Evolutionary conservation across 148 eudicot genomes (phyloP).

Genomic region (Nepenthes gracilis): DNA sequence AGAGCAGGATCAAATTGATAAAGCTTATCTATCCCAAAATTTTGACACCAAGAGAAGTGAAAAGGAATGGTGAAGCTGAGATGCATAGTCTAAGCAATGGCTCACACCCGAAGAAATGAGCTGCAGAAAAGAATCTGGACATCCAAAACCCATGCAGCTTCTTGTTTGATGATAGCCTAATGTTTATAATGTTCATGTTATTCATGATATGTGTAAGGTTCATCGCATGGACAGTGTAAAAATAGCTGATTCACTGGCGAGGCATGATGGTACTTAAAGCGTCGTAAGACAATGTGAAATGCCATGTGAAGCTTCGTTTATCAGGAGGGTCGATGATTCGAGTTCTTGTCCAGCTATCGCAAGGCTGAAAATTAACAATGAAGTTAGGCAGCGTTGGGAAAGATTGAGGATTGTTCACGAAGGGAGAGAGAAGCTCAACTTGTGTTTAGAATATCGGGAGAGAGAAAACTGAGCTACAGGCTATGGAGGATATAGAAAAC

Average conservation of each 20-base stretch:
- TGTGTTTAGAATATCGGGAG: conserved; percentile 43
- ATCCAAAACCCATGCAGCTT: conserved; percentile 5
- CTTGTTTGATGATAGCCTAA: conserved; percentile 18
- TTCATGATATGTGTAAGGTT: conserved; percentile 22
- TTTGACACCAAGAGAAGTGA: too few species aligned
- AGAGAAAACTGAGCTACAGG: conserved; percentile 49
- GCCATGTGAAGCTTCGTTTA: conserved; percentile 15
- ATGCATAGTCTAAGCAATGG: too few species aligned
- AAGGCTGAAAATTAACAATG: conserved; percentile 56
- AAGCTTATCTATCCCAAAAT: too few species aligned
- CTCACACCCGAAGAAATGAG: conserved; percentile 1
- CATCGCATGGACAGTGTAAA: conserved; percentile 6
- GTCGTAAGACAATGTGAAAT: conserved; percentile 6
- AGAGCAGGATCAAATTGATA: too few species aligned
- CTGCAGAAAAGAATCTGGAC: conserved; percentile 8
- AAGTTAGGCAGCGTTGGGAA: conserved; percentile 60
- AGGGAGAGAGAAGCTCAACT: conserved; percentile 58
- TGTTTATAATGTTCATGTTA: conserved; percentile 66
- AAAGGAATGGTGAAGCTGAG: too few species aligned
- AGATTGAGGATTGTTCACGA: conserved; percentile 61
- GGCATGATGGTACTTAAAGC: conserved; percentile 9
- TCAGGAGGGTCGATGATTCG: conserved; percentile 1
- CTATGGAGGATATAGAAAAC: conserved; percentile 64
- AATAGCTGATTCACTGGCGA: not conserved
- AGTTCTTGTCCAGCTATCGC: conserved; percentile 21